Conservation (phyloP, 306 rosid genomes). For the Medicago truncatula region MtrunA17r5.0-ANR NC_053044.1:45822001-45822500, state of each 20-base stretch:
- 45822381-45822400: slow-evolving; percentile 59
- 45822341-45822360: slow-evolving; percentile 79
- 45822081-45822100: slow-evolving; percentile 72
- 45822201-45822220: slow-evolving; percentile 75
- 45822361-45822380: slow-evolving; percentile 80
- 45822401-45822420: slow-evolving; percentile 76
- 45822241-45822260: slow-evolving; percentile 63
- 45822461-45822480: slow-evolving; percentile 82
- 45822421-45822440: slow-evolving; percentile 74
- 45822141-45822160: slow-evolving; percentile 75
- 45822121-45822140: slow-evolving; percentile 66
- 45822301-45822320: slow-evolving; percentile 61
- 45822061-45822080: slow-evolving; percentile 79
- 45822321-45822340: slow-evolving; percentile 65
- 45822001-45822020: slow-evolving; percentile 57
- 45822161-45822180: slow-evolving; percentile 62
- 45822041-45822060: slow-evolving; percentile 66
- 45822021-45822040: slow-evolving; percentile 64
- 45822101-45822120: slow-evolving; percentile 77
- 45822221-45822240: slow-evolving; percentile 66
- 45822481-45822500: slow-evolving; percentile 75
- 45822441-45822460: slow-evolving; percentile 72
- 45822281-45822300: slow-evolving; percentile 76
- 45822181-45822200: slow-evolving; percentile 67
- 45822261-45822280: slow-evolving; percentile 70